A percentile compares a stretch with the other conserved stretches of the same genome.
Evolutionary conservation across 805 yeast genomes (phyloP).

Genomic region (Vanderwaltozyma polyspora): DNA sequence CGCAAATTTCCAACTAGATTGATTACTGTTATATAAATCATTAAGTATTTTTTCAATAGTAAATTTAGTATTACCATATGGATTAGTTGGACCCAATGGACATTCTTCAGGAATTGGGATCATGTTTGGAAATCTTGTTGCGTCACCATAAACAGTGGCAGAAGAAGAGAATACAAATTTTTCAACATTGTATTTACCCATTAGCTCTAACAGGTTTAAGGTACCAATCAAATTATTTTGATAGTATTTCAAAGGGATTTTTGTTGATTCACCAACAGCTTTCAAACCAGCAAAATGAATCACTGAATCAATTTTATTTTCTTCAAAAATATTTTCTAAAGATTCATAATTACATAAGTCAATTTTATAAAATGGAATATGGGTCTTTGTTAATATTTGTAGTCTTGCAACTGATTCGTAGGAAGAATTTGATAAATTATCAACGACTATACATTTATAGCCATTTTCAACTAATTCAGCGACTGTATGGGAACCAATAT

Average conservation of each 20-base stretch:
- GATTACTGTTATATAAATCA: constrained; percentile 40
- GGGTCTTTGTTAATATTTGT: constrained; percentile 37
- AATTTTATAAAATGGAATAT: constrained; percentile 44
- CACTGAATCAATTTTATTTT: constrained; percentile 43
- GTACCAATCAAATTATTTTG: constrained; percentile 61
- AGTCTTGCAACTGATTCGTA: constrained; percentile 54
- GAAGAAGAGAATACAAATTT: constrained; percentile 64
- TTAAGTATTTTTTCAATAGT: constrained; percentile 51
- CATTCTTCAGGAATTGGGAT: constrained; percentile 72
- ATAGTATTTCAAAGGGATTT: constrained; percentile 57
- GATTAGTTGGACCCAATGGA: constrained; percentile 64
- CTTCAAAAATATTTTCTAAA: constrained; percentile 37
- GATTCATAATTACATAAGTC: constrained; percentile 45
- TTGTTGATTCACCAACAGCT: constrained; percentile 70
- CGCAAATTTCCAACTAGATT: constrained; percentile 38
- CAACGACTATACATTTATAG: constrained; percentile 61
- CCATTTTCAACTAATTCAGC: constrained; percentile 52
- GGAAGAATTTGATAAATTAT: constrained; percentile 56
- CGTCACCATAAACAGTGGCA: constrained; percentile 80
- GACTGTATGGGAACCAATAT: constrained; percentile 75
- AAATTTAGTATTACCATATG: constrained; percentile 66
- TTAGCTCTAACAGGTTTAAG: constrained; percentile 41
- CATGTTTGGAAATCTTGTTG: constrained; percentile 57
- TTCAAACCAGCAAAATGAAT: constrained; percentile 76
- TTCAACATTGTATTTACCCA: constrained; percentile 36